Percentiles rank a stretch among this genome's conserved stretches.
These are phyloP conservation scores for Mycocentrospora acerina DNA, from an alignment of 2,329 filamentous ascomycete species.

Conservation along the genomic window DNA sequence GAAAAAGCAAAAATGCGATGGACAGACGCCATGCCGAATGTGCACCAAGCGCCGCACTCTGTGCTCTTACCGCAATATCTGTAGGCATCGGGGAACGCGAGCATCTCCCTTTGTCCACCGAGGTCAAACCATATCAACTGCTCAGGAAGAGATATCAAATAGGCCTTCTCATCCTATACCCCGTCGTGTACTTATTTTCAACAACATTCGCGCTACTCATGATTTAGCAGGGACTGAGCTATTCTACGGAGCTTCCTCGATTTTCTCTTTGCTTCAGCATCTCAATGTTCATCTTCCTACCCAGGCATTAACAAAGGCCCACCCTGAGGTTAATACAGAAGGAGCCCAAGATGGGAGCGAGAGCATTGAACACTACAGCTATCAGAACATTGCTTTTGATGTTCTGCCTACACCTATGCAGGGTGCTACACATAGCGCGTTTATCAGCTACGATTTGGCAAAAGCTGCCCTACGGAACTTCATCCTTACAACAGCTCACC, in stretches of 20 bases:
- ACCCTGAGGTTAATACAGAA: constrained; percentile 1
- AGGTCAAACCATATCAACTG: background rate
- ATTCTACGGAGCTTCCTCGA: constrained; percentile 10
- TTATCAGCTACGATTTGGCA: constrained; percentile 3
- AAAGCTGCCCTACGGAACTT: constrained; percentile 7
- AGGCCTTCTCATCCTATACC: constrained; percentile 5
- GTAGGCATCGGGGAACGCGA: constrained; percentile 2
- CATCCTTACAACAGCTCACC: constrained; percentile 5
- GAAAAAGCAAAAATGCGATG: constrained; percentile 10
- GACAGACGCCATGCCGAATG: constrained; percentile 1
- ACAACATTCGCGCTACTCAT: constrained; percentile 10
- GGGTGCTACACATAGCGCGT: background rate
- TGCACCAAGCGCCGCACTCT: constrained; percentile 3
- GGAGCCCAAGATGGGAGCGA: constrained; percentile 4
- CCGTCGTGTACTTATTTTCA: constrained; percentile 7
- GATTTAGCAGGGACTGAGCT: constrained; percentile 5
- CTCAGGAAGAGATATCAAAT: background rate
- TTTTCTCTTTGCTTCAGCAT: constrained; percentile 8
- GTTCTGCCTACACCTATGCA: constrained; percentile 1
- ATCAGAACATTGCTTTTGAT: constrained; percentile 10
- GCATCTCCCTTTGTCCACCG: background rate
- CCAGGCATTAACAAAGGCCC: constrained; percentile 2
- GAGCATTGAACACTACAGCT: constrained; percentile 9
- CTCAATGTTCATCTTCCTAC: constrained; percentile 8
- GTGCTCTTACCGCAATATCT: constrained; percentile 7